Base-by-base conservation (phyloP, 2,329 filamentous ascomycete genomes). In the Didymella exigua region DNA sequence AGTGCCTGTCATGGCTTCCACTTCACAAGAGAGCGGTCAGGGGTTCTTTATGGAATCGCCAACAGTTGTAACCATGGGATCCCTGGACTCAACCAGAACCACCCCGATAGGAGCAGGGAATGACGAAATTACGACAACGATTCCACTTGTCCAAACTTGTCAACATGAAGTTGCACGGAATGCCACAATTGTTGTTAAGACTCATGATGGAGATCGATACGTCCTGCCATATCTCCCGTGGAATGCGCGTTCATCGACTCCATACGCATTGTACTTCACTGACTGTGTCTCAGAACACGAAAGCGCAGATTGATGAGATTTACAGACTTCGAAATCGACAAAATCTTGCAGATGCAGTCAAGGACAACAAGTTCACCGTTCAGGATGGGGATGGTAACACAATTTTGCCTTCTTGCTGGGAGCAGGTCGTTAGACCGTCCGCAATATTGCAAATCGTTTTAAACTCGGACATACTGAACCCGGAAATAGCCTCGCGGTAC, bases 321-420 rank as follows among this genome's bases (percentile, higher is more conserved):
- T 54, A 54, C 19, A 33, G n/a, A 34, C 27, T 45, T 19, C 45
- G 34, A 29, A 10, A 37, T 13, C 45, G 27, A 30, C 33, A 36
- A 14, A n/a, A 1, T 9, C 29, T 54, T 10, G 45, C 45, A 33
- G 47, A 55, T 3, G 43, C 56, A 2, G 41, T 71, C 11, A 27
- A 42, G 2, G 26, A 59, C 14, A 58, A 43, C 8, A 54, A 56
- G 4, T 70, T 60, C 36, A 56, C 56, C 24, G 49, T 69, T 5
- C 14, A 52, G 10, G 61, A 42, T 18, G 40, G 36, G 6, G 29
- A 54, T 9, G 54, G 52, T 2, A 56, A 59, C 8, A 56, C 47
- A 9, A 62, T 70, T 9, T 21, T 69, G 8, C 64, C 67, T 40
- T 43, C 48, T 2, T 50, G 65, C 10, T 70, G 68, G 67, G 31